Conservation (phyloP, 352 stramenopile genomes). For the Phytophthora podocarpi region DNA sequence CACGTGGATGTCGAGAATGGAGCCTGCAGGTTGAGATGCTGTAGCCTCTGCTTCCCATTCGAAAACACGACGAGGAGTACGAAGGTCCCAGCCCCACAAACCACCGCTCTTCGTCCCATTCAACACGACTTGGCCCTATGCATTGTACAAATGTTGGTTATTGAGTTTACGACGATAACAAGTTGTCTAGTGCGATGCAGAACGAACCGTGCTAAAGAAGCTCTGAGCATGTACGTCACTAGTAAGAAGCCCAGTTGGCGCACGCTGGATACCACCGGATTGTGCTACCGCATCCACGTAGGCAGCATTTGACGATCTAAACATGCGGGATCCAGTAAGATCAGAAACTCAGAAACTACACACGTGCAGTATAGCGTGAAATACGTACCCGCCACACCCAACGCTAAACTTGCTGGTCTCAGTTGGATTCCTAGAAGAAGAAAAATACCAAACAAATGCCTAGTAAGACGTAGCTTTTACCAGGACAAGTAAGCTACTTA, state of each 20-base stretch:
- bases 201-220: constrained; percentile 41
- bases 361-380: neutral
- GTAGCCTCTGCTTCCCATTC: constrained; percentile 20
- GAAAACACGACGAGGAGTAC: constrained; percentile 30
- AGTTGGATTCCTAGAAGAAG: constrained; percentile 24
- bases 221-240: constrained; percentile 53
- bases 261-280: constrained; percentile 2
- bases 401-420: constrained; percentile 36
- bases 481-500: neutral
- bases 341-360: neutral
- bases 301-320: constrained; percentile 20
- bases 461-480: neutral
- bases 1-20: constrained; percentile 46
- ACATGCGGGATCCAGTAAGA: neutral
- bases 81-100: constrained; percentile 60
- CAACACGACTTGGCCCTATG: constrained; percentile 44
- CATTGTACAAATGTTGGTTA: neutral
- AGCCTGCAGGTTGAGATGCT: constrained; percentile 1
- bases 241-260: constrained; percentile 33
- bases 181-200: neutral
- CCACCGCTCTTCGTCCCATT: constrained; percentile 56
- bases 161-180: no score
- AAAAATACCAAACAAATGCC: neutral
- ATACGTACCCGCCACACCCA: constrained; percentile 33
- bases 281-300: constrained; percentile 28